Evolutionary conservation across 139 green algal genomes (phyloP).

Genomic region (Picochlorum sp.): DNA sequence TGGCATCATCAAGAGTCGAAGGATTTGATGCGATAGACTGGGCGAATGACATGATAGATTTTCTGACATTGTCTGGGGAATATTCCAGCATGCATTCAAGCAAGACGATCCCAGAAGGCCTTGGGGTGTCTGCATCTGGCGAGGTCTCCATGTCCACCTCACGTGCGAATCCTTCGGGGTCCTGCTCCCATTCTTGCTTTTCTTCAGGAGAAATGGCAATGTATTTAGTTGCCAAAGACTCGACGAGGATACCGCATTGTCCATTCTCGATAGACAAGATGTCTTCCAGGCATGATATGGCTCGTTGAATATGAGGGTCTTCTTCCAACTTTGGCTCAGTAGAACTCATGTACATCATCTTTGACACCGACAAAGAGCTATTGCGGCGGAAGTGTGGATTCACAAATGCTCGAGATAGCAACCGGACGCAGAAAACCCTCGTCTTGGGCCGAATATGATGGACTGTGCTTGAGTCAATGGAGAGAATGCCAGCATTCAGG

Average conservation of each 20-base stretch:
- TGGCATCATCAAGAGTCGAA: constrained; percentile 14
- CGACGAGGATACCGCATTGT: constrained; percentile 29
- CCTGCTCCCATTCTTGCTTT: constrained; percentile 58
- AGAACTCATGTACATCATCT: constrained; percentile 7
- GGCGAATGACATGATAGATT: constrained; percentile 38
- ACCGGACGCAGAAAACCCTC: constrained; percentile 57
- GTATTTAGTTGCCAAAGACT: constrained; percentile 60
- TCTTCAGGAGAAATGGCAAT: constrained; percentile 60
- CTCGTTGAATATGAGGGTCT: background rate
- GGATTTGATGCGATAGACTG: too few relatives aligned
- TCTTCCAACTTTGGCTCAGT: background rate
- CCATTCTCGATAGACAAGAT: constrained; percentile 19
- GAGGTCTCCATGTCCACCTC: constrained; percentile 60
- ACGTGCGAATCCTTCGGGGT: constrained; percentile 36
- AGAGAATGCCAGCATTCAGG: constrained; percentile 43
- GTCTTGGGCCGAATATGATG: constrained; percentile 42
- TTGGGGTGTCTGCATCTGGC: constrained; percentile 64
- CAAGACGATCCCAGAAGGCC: constrained; percentile 62
- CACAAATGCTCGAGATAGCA: constrained; percentile 60
- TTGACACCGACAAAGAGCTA: background rate
- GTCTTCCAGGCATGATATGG: constrained; percentile 9
- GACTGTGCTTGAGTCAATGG: constrained; percentile 39
- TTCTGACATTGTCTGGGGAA: constrained; percentile 33
- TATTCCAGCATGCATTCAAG: constrained; percentile 69
- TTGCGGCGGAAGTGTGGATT: constrained; percentile 51